Evolutionary conservation across 2,329 filamentous ascomycete genomes (phyloP), one percentile per base, ranked within the genome.

Genomic region (Diaporthe vaccinii): DNA sequence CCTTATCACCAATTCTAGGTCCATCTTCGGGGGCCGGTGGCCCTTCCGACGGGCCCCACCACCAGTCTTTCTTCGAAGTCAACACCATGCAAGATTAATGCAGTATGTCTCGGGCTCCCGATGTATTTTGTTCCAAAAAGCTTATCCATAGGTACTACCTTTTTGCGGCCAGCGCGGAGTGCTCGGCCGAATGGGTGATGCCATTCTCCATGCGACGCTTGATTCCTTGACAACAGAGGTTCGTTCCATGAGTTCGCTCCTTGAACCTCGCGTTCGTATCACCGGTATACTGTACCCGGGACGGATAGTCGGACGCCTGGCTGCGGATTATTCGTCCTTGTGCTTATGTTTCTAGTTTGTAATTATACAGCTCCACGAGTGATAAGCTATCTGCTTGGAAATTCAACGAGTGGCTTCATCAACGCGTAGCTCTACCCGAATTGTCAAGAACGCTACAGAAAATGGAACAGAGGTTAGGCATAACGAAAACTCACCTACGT

Each of bases 1-100:
- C n/a, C 25, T n/a, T 46, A 65, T 65, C 61, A 65, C 61, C 61
- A 65, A 65, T 25, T 65, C 39, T 49, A 65, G 46, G 22, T 1
- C 59, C 25, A 14, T 28, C 14, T 65, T 65, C 61, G 61, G 61
- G 61, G 41, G 61, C 61, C 41, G 61, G 41, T 46, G 41, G 61
- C 61, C 25, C 20, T 49, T 44, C 22, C 41, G 22, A 31, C 25
- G 25, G 17, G 10, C 8, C 41, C 25, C 61, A 44, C 15, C 25
- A 28, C 12, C n/a, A 25, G 7, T 1, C 2, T 12, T 8, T 10
- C 25, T n/a, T n/a, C 6, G 1, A n/a, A 17, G 12, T 39, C 22
- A 15, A 61, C 4, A 2, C 36, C n/a, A 41, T 17, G 22, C 58
- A 25, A n/a, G 36, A 46, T 34, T 6, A 20, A 14, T 1, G 12